Percentiles rank a stretch among this genome's conserved stretches.
Evolutionary conservation across 768 basidiomycete species (phyloP).

Genomic region (Hemileccinum impolitum): DNA sequence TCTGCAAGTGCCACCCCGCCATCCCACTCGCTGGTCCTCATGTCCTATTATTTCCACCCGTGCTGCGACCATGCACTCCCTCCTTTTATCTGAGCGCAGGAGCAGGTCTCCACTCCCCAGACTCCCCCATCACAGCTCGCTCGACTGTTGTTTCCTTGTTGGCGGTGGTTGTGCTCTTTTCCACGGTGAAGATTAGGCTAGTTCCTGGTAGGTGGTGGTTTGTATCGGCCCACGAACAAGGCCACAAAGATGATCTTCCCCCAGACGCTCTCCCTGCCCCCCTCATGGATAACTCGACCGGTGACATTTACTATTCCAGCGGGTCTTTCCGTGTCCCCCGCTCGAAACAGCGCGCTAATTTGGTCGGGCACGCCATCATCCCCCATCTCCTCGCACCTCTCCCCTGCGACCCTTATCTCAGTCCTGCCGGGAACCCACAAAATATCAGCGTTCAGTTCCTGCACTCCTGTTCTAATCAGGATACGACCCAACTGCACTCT

Average conservation of each 20-base stretch:
- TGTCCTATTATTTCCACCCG: conserved; percentile 22
- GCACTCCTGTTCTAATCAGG: conserved; percentile 22
- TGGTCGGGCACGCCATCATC: conserved; percentile 13
- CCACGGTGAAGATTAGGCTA: conserved; percentile 28
- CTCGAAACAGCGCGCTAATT: conserved; percentile 11
- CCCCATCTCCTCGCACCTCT: conserved; percentile 19
- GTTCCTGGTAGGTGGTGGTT: conserved; percentile 20
- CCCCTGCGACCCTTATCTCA: conserved; percentile 18
- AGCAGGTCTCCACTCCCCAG: conserved; percentile 5
- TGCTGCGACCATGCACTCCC: conserved; percentile 22
- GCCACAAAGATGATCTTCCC: conserved; percentile 22
- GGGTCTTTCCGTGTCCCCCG: conserved; percentile 10
- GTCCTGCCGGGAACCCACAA: conserved; percentile 12
- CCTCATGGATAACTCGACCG: conserved; percentile 21
- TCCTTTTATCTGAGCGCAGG: conserved; percentile 28
- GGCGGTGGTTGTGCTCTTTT: conserved; percentile 21
- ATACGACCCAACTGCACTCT: conserved; percentile 23
- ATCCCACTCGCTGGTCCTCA: conserved; percentile 25
- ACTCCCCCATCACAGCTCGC: conserved; percentile 4
- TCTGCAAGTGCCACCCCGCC: conserved; percentile 17
- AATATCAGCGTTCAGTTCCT: conserved; percentile 33
- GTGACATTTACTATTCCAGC: conserved; percentile 14
- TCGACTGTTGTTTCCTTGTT: conserved; percentile 12
- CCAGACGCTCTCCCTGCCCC: conserved; percentile 5
- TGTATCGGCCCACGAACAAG: conserved; percentile 7